A percentile compares a stretch with the other conserved stretches of the same genome.
phyloP scores from a whole-genome alignment of 768 basidiomycete genomes.

The Hericium alpestre region DNA sequence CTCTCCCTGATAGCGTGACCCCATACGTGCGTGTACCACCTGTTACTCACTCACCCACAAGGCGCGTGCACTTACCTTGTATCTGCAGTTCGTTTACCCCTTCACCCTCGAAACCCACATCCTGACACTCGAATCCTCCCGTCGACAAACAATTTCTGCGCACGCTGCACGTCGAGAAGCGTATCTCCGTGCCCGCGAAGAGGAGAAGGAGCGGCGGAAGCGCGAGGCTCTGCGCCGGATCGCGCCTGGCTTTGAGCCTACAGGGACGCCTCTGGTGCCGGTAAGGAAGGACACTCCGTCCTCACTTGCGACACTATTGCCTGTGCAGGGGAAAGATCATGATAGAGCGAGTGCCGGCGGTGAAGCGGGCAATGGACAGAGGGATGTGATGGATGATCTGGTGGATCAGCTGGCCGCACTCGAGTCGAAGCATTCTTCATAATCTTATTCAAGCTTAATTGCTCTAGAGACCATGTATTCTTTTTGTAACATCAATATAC shows the following conservation, averaged over 20 bases:
- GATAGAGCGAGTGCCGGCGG: not conserved
- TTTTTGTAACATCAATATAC: too few relatives aligned
- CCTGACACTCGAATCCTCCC: conserved; percentile 63
- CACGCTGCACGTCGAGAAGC: conserved; percentile 60
- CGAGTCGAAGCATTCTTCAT: not conserved
- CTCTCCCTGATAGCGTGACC: conserved; percentile 81
- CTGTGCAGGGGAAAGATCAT: too few relatives aligned
- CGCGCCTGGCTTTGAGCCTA: conserved; percentile 69
- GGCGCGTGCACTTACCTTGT: not conserved
- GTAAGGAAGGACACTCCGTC: not conserved
- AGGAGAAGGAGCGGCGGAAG: conserved; percentile 59
- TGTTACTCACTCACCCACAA: not conserved
- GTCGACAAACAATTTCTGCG: conserved; percentile 54
- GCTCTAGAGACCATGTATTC: too few relatives aligned
- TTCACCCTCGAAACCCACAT: conserved; percentile 88
- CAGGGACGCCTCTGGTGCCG: conserved; percentile 5
- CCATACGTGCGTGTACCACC: conserved; percentile 56
- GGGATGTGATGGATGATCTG: conserved; percentile 14
- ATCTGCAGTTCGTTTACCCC: conserved; percentile 82
- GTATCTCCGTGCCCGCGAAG: conserved; percentile 58
- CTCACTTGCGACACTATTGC: too few relatives aligned
- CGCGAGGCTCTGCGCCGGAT: conserved; percentile 63
- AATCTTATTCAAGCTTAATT: too few relatives aligned
- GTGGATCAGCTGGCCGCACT: conserved; percentile 9
- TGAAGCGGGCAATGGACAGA: not conserved